Evolutionary conservation across 1,284 basidiomycete species (phyloP).

Genomic region (Moesziomyces parantarcticus): DNA sequence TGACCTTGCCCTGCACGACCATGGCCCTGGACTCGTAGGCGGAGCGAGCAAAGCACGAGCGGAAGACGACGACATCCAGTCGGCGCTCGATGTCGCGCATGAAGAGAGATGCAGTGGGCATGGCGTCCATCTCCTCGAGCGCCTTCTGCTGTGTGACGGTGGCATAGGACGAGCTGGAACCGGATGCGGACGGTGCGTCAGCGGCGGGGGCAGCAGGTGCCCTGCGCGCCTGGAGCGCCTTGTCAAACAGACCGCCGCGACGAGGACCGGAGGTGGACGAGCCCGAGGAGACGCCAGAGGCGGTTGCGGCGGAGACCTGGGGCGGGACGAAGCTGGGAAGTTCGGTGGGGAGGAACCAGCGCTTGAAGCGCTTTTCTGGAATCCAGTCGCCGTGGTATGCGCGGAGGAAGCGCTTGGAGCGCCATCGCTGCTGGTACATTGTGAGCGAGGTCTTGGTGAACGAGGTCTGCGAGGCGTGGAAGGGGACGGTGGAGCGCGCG

Average conservation of each 20-base stretch:
- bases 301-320: constrained; percentile 60
- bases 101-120: constrained; percentile 62
- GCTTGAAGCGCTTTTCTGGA: constrained; percentile 90
- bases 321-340: constrained; percentile 79
- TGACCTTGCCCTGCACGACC: constrained; percentile 86
- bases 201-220: constrained; percentile 21
- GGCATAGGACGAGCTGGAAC: constrained; percentile 9
- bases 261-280: constrained; percentile 29
- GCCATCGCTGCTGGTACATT: constrained; percentile 93
- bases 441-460: constrained; percentile 76
- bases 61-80: constrained; percentile 90
- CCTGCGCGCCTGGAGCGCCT: constrained; percentile 29
- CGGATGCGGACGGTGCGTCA: constrained; percentile 6
- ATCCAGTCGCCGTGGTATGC: constrained; percentile 97
- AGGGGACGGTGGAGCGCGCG: constrained; percentile 69
- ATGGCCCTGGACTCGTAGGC: constrained; percentile 88
- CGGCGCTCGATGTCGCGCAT: constrained; percentile 80
- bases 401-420: constrained; percentile 85
- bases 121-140: constrained; percentile 42
- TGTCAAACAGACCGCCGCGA: constrained; percentile 34
- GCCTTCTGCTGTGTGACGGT: constrained; percentile 36
- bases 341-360: constrained; percentile 89
- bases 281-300: constrained; percentile 22
- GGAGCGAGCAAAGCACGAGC: constrained; percentile 88
- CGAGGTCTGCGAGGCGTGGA: constrained; percentile 69